Evolutionary conservation across 2,329 filamentous ascomycete genomes (phyloP).

Genomic region (Microsporum ferrugineum): DNA sequence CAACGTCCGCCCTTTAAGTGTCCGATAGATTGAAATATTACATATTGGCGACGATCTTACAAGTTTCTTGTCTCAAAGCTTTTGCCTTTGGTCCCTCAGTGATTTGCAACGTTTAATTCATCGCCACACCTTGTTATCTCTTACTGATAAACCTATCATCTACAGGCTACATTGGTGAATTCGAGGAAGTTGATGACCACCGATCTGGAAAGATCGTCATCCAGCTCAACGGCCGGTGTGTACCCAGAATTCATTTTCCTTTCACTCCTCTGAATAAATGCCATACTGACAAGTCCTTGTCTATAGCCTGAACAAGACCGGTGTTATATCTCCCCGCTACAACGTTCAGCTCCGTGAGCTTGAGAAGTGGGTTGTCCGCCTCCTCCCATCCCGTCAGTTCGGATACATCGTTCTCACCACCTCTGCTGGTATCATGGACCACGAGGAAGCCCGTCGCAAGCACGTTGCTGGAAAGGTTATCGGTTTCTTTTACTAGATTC

Average conservation of each 20-base stretch:
- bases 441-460: constrained; percentile 98
- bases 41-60: constrained; percentile 73
- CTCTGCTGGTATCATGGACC: constrained; percentile 99
- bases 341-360: constrained; percentile 95
- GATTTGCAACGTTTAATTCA: constrained; percentile 88
- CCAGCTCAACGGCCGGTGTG: constrained; percentile 86
- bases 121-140: constrained; percentile 56
- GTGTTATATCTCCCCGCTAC: constrained; percentile 98
- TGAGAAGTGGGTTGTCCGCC: constrained; percentile 99
- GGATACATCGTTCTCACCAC: constrained; percentile 98
- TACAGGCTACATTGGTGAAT: constrained; percentile 95
- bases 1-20: constrained; percentile 99
- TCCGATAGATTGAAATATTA: constrained; percentile 74
- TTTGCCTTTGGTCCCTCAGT: constrained; percentile 40
- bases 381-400: constrained; percentile 98
- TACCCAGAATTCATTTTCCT: background rate
- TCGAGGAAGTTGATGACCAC: constrained; percentile 99
- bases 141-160: constrained; percentile 41
- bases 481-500: constrained; percentile 91
- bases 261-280: background rate
- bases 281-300: background rate
- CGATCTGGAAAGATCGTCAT: constrained; percentile 99
- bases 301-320: constrained; percentile 79
- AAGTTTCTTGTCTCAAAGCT: constrained; percentile 57
- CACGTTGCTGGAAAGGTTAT: constrained; percentile 99